Evolutionary conservation across 2,329 filamentous ascomycete genomes (phyloP), one percentile per base, ranked within the genome.

Genomic region (Colletotrichum truncatum): DNA sequence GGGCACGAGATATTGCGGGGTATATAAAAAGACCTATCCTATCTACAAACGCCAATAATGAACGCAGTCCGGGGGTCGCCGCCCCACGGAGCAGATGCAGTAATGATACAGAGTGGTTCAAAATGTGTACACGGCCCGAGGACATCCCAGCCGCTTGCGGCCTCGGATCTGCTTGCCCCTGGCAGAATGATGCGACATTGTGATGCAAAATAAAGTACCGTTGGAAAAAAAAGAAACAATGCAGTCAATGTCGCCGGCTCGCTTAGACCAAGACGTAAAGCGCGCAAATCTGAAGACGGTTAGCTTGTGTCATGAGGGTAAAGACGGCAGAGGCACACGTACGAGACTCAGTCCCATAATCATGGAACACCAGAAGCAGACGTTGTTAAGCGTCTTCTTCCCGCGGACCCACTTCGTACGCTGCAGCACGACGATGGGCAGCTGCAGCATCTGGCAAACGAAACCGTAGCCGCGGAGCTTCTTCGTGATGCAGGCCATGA

Each of bases 401-500:
- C 90, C 89, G 58, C 89, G 87, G 36, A 98, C 88, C 82, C 89
- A 93, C 66, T 84, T 87, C 4, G 92, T 94, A 67, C 93, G 87
- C 82, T 98, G 96, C 28, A 98, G 81, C 77, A 94, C 88, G n/a
- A 98, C 92, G 70, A 98, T 96, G 1, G 96, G 96, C 70, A 98
- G 86, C 83, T 99, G 96, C 67, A 97, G 81, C 96, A 99, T 98
- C 89, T 98, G 96, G 67, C 93, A 92, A 18, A 97, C 74, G 75
- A 98, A 97, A 9, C 95, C 96, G 74, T 98, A 99, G 11, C 96
- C 96, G 36, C 96, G 84, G 46, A 98, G 84, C 82, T 99, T 98
- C 84, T 98, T 95, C 25, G 94, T 98, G 76, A 99, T 98, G 77
- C 95, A 98, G 7, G 92, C 94, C 92, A 99, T 97, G 73, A 99